Evolutionary conservation across 1,139 yeast species (phyloP).

Genomic region (Candida sp.): DNA sequence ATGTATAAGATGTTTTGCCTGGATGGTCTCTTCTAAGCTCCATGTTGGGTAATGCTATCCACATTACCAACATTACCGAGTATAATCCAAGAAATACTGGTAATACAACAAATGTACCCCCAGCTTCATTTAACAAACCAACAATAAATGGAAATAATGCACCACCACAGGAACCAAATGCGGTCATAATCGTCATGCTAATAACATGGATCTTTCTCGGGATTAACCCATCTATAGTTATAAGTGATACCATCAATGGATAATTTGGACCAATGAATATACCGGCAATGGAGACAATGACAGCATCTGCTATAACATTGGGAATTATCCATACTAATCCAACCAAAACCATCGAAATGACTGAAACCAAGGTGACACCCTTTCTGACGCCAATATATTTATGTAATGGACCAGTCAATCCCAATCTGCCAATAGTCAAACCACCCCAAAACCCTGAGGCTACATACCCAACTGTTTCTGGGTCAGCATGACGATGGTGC

Average conservation of each 20-base stretch:
- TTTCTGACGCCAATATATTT: constrained; percentile 45
- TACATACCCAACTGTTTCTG: constrained; percentile 52
- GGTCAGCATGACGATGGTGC: constrained; percentile 49
- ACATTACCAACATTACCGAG: constrained; percentile 30
- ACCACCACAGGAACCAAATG: constrained; percentile 62
- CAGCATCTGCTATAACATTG: constrained; percentile 36
- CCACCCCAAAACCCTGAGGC: constrained; percentile 77
- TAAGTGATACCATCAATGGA: constrained; percentile 50
- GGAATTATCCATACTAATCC: constrained; percentile 47
- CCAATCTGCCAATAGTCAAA: constrained; percentile 56
- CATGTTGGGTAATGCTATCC: constrained; percentile 46
- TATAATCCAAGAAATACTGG: constrained; percentile 47
- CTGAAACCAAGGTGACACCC: constrained; percentile 33
- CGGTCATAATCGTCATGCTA: constrained; percentile 52
- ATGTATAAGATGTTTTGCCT: constrained; percentile 9
- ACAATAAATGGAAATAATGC: constrained; percentile 56
- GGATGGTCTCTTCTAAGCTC: constrained; percentile 15
- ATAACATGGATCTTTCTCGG: constrained; percentile 55
- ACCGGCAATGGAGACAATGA: constrained; percentile 47
- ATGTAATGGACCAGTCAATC: constrained; percentile 40
- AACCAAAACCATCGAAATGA: constrained; percentile 32
- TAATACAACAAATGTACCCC: constrained; percentile 52
- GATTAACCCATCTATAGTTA: constrained; percentile 32
- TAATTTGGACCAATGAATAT: constrained; percentile 52
- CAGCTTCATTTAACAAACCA: constrained; percentile 49